Conservation (phyloP, 768 basidiomycete genomes). For the Podaxis carcinomalis region DNA sequence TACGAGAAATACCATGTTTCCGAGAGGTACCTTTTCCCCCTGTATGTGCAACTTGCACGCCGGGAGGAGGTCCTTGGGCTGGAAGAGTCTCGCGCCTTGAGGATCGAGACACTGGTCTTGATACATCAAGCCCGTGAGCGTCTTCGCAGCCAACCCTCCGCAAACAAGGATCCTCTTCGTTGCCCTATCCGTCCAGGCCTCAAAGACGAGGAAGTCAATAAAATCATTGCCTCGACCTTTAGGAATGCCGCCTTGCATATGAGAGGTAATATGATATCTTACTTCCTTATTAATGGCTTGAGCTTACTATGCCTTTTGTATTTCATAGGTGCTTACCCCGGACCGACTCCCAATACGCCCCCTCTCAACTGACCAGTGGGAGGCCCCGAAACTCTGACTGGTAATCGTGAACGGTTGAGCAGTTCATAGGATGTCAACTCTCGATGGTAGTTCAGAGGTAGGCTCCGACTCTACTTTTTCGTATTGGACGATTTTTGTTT, state of each 20-base stretch:
- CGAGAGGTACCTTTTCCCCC: slow-evolving; percentile 42
- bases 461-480: too few species aligned
- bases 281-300: not conserved
- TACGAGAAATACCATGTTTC: slow-evolving; percentile 53
- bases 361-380: too few species aligned
- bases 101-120: slow-evolving; percentile 44
- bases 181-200: slow-evolving; percentile 20
- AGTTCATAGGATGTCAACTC: too few species aligned
- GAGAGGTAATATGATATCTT: not conserved
- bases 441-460: too few species aligned
- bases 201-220: slow-evolving; percentile 14
- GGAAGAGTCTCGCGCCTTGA: slow-evolving; percentile 52
- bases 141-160: slow-evolving; percentile 27
- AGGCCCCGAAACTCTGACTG: too few species aligned
- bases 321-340: too few species aligned
- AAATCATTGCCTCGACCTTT: slow-evolving; percentile 11
- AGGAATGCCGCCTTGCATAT: not conserved
- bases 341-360: too few species aligned
- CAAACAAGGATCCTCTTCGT: slow-evolving; percentile 9
- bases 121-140: slow-evolving; percentile 49
- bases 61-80: slow-evolving; percentile 47
- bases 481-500: too few species aligned
- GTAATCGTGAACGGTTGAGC: too few species aligned
- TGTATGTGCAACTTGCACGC: slow-evolving; percentile 51
- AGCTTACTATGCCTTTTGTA: not conserved